phyloP scores from a whole-genome alignment of 2,329 filamentous ascomycete genomes.

The Fusarium torreyae region DNA sequence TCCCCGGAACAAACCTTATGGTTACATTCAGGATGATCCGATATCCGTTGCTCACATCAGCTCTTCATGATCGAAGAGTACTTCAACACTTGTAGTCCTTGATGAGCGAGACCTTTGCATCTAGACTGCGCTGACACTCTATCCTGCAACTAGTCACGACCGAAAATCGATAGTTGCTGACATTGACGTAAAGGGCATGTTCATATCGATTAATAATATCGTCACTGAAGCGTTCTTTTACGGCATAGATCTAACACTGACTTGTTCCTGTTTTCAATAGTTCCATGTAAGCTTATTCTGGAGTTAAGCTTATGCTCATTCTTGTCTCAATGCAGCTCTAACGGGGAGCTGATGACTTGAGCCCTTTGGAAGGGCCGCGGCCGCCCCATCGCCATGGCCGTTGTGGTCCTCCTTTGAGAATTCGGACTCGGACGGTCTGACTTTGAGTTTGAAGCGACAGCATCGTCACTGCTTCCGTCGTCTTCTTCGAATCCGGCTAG shows the following conservation, averaged over 20 bases:
- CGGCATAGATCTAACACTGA: constrained; percentile 31
- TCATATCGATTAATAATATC: constrained; percentile 41
- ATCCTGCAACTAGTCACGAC: constrained; percentile 18
- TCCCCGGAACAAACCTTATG: not conserved
- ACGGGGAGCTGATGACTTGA: constrained; percentile 16
- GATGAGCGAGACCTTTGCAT: constrained; percentile 36
- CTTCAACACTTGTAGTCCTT: constrained; percentile 8
- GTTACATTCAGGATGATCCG: constrained; percentile 6
- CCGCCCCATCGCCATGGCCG: constrained; percentile 38
- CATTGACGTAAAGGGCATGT: constrained; percentile 28
- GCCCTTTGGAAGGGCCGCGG: constrained; percentile 40
- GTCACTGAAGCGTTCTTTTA: constrained; percentile 37
- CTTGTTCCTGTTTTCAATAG: constrained; percentile 41
- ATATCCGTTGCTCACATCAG: constrained; percentile 27
- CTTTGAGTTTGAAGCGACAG: constrained; percentile 28
- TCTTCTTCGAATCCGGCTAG: constrained; percentile 38
- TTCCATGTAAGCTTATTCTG: constrained; percentile 26
- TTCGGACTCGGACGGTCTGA: constrained; percentile 31
- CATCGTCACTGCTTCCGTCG: constrained; percentile 31
- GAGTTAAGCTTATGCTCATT: not conserved
- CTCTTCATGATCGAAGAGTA: constrained; percentile 27
- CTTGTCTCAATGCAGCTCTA: constrained; percentile 1
- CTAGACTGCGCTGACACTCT: constrained; percentile 30
- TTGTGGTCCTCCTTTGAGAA: constrained; percentile 24
- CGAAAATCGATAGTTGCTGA: constrained; percentile 11